Evolutionary conservation across 768 basidiomycete species (phyloP).

Genomic region (Xanthoconium purpureum): DNA sequence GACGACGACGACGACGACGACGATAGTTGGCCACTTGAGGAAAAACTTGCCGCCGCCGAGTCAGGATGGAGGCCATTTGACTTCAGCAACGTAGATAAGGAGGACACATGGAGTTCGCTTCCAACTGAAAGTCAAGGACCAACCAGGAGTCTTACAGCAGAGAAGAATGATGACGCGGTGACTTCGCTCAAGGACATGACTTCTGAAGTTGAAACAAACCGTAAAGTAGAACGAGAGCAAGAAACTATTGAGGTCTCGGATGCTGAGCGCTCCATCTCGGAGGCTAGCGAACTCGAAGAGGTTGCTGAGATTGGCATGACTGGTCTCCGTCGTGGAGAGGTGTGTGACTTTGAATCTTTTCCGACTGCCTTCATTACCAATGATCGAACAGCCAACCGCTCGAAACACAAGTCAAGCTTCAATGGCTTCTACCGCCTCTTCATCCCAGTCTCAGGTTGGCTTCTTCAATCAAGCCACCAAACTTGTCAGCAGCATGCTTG

Average conservation of each 20-base stretch:
- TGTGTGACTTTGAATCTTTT: conserved; percentile 25
- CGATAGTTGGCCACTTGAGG: conserved; percentile 76
- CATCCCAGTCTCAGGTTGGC: conserved; percentile 48
- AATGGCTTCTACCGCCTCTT: conserved; percentile 41
- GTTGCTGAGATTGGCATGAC: conserved; percentile 37
- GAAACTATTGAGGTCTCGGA: conserved; percentile 34
- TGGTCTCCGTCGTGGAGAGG: conserved; percentile 41
- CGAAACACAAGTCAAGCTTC: conserved; percentile 57
- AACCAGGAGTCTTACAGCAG: conserved; percentile 22
- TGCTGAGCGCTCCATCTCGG: conserved; percentile 31
- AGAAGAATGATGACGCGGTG: conserved; percentile 2
- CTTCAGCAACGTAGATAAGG: conserved; percentile 53
- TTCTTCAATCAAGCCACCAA: conserved; percentile 71
- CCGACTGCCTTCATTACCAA: neutral
- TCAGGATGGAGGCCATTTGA: conserved; percentile 62
- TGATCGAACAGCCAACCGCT: conserved; percentile 15
- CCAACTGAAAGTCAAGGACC: conserved; percentile 55
- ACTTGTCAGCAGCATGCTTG: conserved; percentile 62
- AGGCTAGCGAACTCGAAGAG: conserved; percentile 39
- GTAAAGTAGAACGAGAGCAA: conserved; percentile 13
- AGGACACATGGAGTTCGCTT: conserved; percentile 71
- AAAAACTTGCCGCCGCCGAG: conserved; percentile 52
- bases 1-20: conserved; percentile 58
- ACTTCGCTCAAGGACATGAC: conserved; percentile 6
- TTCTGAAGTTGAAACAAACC: conserved; percentile 8